Evolutionary conservation across 2,329 filamentous ascomycete species (phyloP).

Genomic region (Onygenales sp.): DNA sequence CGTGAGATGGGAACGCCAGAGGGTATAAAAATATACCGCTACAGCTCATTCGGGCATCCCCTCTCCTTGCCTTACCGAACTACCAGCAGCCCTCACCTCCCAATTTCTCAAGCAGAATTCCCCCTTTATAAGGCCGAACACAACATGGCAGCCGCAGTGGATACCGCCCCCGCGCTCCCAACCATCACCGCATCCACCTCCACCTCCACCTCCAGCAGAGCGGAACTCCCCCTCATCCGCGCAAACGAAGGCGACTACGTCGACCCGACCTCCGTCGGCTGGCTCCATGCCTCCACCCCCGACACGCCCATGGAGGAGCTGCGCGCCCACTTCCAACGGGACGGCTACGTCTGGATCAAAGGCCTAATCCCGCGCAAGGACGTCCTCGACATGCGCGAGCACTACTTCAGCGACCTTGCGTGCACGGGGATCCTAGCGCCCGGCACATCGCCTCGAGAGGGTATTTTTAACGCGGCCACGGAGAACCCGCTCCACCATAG

Average conservation of each 20-base stretch:
- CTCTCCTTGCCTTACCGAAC: too few relatives aligned
- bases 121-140: too few relatives aligned
- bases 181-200: background rate
- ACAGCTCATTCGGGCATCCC: too few relatives aligned
- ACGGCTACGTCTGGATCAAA: constrained; percentile 37
- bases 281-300: constrained; percentile 23
- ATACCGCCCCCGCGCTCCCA: too few relatives aligned
- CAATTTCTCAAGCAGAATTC: too few relatives aligned
- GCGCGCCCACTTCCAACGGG: constrained; percentile 25
- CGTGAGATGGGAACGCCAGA: too few relatives aligned
- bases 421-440: constrained; percentile 32
- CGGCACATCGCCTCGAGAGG: constrained; percentile 27
- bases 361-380: constrained; percentile 33
- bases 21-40: too few relatives aligned
- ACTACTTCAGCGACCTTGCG: constrained; percentile 31
- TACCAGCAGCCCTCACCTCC: too few relatives aligned
- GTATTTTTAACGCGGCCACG: constrained; percentile 28
- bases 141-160: too few relatives aligned
- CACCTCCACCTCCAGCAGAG: too few relatives aligned
- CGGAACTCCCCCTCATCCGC: background rate
- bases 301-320: constrained; percentile 30
- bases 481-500: constrained; percentile 26
- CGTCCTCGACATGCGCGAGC: constrained; percentile 31
- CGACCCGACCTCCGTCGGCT: constrained; percentile 15
- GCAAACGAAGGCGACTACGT: constrained; percentile 10